These are phyloP conservation scores for Cyclocybe aegerita DNA, from an alignment of 768 basidiomycete species.

Conservation along the genomic window DNA sequence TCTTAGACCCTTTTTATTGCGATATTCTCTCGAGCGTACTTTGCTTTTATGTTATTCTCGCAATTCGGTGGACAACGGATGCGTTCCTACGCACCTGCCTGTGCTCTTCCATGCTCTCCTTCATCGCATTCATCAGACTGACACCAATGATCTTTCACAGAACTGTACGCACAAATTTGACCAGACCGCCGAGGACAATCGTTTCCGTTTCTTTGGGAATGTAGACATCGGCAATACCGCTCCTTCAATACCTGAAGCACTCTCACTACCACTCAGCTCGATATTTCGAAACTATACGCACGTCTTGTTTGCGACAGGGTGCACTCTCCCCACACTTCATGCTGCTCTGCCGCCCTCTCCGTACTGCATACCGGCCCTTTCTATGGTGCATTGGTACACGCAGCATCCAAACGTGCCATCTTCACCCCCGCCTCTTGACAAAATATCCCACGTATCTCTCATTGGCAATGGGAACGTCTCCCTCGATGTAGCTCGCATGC, in stretches of 20 bases:
- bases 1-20: too few species aligned
- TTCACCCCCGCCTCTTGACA: slow-evolving; percentile 62
- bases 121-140: not conserved
- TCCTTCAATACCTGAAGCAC: slow-evolving; percentile 44
- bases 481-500: slow-evolving; percentile 87
- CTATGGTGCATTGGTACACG: slow-evolving; percentile 96
- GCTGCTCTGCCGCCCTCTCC: slow-evolving; percentile 46
- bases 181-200: slow-evolving; percentile 68
- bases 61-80: too few species aligned
- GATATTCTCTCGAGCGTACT: too few species aligned
- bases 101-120: slow-evolving; percentile 1
- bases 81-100: not conserved
- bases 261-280: slow-evolving; percentile 57
- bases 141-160: slow-evolving; percentile 36
- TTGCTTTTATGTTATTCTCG: too few species aligned
- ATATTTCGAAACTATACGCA: slow-evolving; percentile 79
- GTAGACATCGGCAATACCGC: slow-evolving; percentile 53
- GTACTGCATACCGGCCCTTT: slow-evolving; percentile 70
- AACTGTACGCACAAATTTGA: slow-evolving; percentile 98
- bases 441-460: slow-evolving; percentile 69
- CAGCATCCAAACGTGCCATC: slow-evolving; percentile 70
- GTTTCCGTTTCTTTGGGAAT: slow-evolving; percentile 92
- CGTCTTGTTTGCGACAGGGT: slow-evolving; percentile 85
- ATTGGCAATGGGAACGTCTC: slow-evolving; percentile 97
- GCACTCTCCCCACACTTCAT: slow-evolving; percentile 64